Evolutionary conservation across 495 filamentous ascomycete genomes (phyloP).

Genomic region (Lasiosphaeriaceae sp.): DNA sequence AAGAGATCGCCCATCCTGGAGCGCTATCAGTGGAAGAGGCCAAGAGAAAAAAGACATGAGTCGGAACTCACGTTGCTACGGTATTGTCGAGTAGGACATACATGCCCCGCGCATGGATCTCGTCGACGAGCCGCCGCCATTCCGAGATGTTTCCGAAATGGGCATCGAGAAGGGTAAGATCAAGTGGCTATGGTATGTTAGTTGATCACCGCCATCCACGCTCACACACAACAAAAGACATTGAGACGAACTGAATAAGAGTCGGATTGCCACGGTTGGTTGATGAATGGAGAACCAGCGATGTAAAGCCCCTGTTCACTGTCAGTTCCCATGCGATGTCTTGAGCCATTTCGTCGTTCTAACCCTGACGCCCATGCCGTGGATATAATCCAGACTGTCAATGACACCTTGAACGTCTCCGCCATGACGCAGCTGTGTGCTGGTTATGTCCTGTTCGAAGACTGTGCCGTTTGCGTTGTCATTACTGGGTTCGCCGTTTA

Average conservation of each 20-base stretch:
- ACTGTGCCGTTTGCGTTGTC: conserved; percentile 66
- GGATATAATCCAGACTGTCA: conserved; percentile 67
- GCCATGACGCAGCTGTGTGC: conserved; percentile 66
- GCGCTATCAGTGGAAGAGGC: neutral
- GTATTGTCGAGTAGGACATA: conserved; percentile 73
- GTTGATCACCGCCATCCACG: neutral
- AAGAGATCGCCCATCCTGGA: conserved; percentile 59
- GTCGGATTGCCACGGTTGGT: conserved; percentile 47
- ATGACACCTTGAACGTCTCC: conserved; percentile 63
- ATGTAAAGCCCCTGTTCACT: conserved; percentile 58
- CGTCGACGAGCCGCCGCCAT: conserved; percentile 61
- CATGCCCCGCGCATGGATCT: conserved; percentile 67
- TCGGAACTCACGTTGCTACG: conserved; percentile 47
- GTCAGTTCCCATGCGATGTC: neutral
- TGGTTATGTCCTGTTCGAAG: conserved; percentile 64
- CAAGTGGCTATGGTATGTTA: conserved; percentile 12
- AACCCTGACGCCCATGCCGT: conserved; percentile 67
- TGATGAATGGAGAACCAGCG: conserved; percentile 51
- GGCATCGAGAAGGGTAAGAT: conserved; percentile 20
- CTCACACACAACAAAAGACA: neutral
- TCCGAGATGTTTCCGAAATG: conserved; percentile 48
- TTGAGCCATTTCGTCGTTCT: no score
- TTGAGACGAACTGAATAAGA: conserved; percentile 42
- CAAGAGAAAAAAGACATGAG: neutral
- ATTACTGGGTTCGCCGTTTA: conserved; percentile 67